Evolutionary conservation across 2,329 filamentous ascomycete genomes (phyloP).

Genomic region (Myrmaecium sp.): DNA sequence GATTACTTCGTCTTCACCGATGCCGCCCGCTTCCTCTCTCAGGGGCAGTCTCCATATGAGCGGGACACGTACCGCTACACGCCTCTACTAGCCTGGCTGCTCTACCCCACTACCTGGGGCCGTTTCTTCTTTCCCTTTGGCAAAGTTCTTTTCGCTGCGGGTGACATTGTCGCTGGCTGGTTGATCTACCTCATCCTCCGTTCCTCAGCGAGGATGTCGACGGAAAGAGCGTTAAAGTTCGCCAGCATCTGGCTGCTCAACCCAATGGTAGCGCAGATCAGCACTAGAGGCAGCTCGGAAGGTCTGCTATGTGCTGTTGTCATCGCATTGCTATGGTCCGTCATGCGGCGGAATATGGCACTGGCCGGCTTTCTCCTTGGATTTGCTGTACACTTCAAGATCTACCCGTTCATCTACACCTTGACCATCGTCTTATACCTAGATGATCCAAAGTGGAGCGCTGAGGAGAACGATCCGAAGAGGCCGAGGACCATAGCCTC

Average conservation of each 20-base stretch:
- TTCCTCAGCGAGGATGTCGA: slow-evolving; percentile 16
- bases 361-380: slow-evolving; percentile 65
- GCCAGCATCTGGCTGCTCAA: slow-evolving; percentile 88
- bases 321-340: slow-evolving; percentile 68
- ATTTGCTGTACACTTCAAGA: slow-evolving; percentile 87
- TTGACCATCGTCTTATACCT: slow-evolving; percentile 68
- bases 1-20: slow-evolving; percentile 98
- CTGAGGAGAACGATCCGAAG: slow-evolving; percentile 3
- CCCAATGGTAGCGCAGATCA: slow-evolving; percentile 95
- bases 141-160: slow-evolving; percentile 69
- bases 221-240: slow-evolving; percentile 47
- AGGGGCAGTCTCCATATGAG: slow-evolving; percentile 59
- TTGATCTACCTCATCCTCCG: slow-evolving; percentile 45
- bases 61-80: slow-evolving; percentile 96
- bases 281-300: slow-evolving; percentile 85
- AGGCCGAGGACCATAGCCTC: slow-evolving; percentile 9
- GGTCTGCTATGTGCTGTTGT: slow-evolving; percentile 76
- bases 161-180: slow-evolving; percentile 74
- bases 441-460: slow-evolving; percentile 29
- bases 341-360: slow-evolving; percentile 41
- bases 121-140: slow-evolving; percentile 55
- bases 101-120: slow-evolving; percentile 59
- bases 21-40: slow-evolving; percentile 59
- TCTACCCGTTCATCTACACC: slow-evolving; percentile 95
- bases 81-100: slow-evolving; percentile 77